phyloP scores from a whole-genome alignment of 345 rosid genomes.

The Eucalyptus caleyi region DNA sequence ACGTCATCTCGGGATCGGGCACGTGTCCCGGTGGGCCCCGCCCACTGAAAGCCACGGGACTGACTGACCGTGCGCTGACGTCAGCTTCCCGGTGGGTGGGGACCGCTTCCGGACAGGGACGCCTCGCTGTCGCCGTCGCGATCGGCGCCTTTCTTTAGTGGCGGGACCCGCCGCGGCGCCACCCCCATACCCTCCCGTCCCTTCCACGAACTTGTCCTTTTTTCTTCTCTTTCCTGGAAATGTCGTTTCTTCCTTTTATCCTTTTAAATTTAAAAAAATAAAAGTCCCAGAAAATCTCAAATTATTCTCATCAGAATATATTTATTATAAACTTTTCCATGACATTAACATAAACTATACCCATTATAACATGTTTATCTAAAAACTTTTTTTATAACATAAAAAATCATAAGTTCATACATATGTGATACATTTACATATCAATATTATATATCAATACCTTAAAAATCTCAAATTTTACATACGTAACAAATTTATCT shows the following conservation, averaged over 20 bases:
- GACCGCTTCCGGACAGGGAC: neutral
- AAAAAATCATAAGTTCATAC: neutral
- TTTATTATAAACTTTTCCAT: too few relatives aligned
- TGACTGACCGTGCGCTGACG: neutral
- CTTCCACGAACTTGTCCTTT: neutral
- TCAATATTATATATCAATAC: neutral
- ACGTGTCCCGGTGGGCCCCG: neutral
- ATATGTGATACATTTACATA: too few relatives aligned
- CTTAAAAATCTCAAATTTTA: rapidly evolving
- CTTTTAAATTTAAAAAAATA: neutral
- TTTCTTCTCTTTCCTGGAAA: too few relatives aligned
- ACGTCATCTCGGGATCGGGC: neutral
- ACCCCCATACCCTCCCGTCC: too few relatives aligned
- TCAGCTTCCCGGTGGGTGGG: neutral
- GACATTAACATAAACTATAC: too few relatives aligned
- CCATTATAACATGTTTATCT: too few relatives aligned
- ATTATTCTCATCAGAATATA: too few relatives aligned
- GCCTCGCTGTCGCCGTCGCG: neutral
- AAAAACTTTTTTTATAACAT: rapidly evolving
- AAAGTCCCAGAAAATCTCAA: neutral
- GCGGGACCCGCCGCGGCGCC: neutral
- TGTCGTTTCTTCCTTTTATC: neutral
- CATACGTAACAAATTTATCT: rapidly evolving
- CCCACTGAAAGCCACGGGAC: neutral
- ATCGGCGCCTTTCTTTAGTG: neutral